Base-by-base conservation (phyloP, 176 grass and related monocot genomes). In the Oryza australiensis region DNA sequence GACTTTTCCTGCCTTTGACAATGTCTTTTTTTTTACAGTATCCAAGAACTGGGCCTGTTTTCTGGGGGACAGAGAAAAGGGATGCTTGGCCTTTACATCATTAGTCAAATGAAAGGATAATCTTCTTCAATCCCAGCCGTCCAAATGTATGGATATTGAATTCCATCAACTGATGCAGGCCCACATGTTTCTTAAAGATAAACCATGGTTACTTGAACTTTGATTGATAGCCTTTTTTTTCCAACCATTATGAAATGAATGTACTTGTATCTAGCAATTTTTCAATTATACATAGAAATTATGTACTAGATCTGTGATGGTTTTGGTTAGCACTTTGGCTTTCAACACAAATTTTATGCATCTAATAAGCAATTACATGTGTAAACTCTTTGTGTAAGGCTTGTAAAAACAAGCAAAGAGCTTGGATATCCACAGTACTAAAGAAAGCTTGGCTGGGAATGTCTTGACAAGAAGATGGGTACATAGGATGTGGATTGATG, bases 61-160 rank as follows among this genome's bases (percentile, higher is more conserved):
- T 89, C 55, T 35, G 14, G 79, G 79, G 42, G 63, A 71, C 66
- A 89, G n/a, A 73, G 64, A 76, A 75, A 49, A 81, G 53, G 35
- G 70, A 86, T 78, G 83, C 83, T 86, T 89, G 74, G 10, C 64
- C 83, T 77, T 77, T 86, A 86, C 88, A 82, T 69, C 82, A 81
- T 72, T 72, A 67, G 43, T 66, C n/a, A 37, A 74, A 66, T 16
- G 38, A 76, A 35, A 79, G 26, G 78, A 26, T 67, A 12, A 37
- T 38, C 73, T 28, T 65, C 9, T 34, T 77, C 18, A 55, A 72
- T 60, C 78, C 33, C 70, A 72, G 72, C 77, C 77, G 23, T 80
- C 77, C 1, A 66, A 7, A 33, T 59, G 65, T 53, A 62, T 46
- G 48, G 9, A 43, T 26, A 71, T 64, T 81, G 26, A 75, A 85